Conservation (phyloP, 2,329 filamentous ascomycete species). For the Pseudogymnoascus sp. region DNA sequence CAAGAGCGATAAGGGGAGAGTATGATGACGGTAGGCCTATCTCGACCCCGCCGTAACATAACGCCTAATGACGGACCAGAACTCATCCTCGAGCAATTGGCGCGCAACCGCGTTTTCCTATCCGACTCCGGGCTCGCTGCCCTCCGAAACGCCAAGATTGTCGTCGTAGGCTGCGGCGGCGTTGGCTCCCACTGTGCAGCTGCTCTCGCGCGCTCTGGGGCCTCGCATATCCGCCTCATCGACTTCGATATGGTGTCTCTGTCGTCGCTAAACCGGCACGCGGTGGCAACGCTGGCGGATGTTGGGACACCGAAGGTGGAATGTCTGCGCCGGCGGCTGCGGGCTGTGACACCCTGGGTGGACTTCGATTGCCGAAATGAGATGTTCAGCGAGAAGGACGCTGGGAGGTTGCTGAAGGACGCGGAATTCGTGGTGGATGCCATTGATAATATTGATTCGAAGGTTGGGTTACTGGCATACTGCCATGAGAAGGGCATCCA, state of each 20-base stretch:
- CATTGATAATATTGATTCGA: conserved; percentile 97
- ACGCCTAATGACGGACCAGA: conserved; percentile 42
- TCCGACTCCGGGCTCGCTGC: conserved; percentile 72
- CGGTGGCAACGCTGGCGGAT: conserved; percentile 86
- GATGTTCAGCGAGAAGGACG: conserved; percentile 66
- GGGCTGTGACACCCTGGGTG: conserved; percentile 87
- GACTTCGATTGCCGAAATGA: conserved; percentile 80
- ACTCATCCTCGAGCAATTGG: conserved; percentile 88
- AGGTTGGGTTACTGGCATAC: conserved; percentile 83
- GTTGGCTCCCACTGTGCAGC: conserved; percentile 89
- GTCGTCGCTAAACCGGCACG: conserved; percentile 90
- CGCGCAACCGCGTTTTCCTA: conserved; percentile 86
- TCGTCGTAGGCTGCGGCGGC: conserved; percentile 88
- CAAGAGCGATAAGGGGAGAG: conserved; percentile 54
- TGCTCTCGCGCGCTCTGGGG: conserved; percentile 80
- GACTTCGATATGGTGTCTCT: conserved; percentile 98
- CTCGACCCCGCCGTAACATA: neutral
- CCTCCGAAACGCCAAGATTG: conserved; percentile 73
- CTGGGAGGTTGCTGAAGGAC: conserved; percentile 58
- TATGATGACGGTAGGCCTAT: conserved; percentile 45
- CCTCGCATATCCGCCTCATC: conserved; percentile 78
- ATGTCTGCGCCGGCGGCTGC: conserved; percentile 69
- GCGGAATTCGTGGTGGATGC: conserved; percentile 93
- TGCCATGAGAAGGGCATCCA: conserved; percentile 70
- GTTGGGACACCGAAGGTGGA: conserved; percentile 90